Percentiles rank a stretch among this genome's conserved stretches.
These are phyloP conservation scores for Pleomassaria siparia DNA, from an alignment of 2,329 filamentous ascomycete genomes.

Conservation along the genomic window DNA sequence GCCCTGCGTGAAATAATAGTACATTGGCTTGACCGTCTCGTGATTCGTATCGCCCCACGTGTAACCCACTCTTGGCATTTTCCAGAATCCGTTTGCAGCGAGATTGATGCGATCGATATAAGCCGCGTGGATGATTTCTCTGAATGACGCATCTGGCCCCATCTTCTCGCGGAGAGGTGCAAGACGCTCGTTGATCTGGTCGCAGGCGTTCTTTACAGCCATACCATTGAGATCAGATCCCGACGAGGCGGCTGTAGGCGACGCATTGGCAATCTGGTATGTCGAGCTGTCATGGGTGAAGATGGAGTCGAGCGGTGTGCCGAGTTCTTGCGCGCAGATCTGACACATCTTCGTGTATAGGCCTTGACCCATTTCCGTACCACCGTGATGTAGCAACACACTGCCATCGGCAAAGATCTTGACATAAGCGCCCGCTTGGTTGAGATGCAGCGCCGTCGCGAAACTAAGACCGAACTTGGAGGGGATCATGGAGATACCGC, in stretches of 20 bases:
- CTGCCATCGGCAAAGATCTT: constrained; percentile 96
- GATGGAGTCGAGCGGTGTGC: constrained; percentile 78
- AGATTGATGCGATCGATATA: constrained; percentile 96
- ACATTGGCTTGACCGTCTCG: constrained; percentile 64
- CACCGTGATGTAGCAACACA: constrained; percentile 87
- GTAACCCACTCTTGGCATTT: constrained; percentile 94
- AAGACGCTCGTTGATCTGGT: constrained; percentile 83
- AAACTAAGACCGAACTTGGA: constrained; percentile 98
- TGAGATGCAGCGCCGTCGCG: constrained; percentile 82
- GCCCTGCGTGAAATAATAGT: constrained; percentile 92
- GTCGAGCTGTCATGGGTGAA: constrained; percentile 88
- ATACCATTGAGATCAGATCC: constrained; percentile 95
- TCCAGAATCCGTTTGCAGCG: constrained; percentile 93
- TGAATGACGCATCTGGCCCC: constrained; percentile 75
- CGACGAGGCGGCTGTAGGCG: constrained; percentile 87
- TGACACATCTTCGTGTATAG: constrained; percentile 95
- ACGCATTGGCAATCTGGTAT: constrained; percentile 86
- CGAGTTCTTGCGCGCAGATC: constrained; percentile 85
- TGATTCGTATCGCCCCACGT: constrained; percentile 64
- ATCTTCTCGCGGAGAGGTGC: constrained; percentile 82
- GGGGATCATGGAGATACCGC: constrained; percentile 79
- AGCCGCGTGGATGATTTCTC: constrained; percentile 81
- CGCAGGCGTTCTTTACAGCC: constrained; percentile 87
- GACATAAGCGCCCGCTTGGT: constrained; percentile 88
- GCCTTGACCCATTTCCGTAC: constrained; percentile 96